Evolutionary conservation across 345 rosid genomes (phyloP).

Genomic region (Psidium guajava): DNA sequence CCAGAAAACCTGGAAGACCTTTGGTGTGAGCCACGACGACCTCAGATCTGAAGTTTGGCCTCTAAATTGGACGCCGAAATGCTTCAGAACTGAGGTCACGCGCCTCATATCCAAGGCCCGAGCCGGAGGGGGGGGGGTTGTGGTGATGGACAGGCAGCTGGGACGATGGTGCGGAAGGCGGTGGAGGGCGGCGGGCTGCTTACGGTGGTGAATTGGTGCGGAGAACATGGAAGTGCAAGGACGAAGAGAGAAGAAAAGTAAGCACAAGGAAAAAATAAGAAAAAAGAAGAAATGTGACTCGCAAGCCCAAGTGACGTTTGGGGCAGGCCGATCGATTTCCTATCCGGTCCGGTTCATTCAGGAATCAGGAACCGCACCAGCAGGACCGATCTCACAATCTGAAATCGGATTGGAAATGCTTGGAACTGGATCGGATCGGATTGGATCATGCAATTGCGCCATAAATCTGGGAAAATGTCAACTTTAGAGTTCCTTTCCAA

Average conservation of each 20-base stretch:
- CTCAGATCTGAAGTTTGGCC: background rate
- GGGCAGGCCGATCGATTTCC: no score
- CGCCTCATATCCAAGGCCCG: background rate
- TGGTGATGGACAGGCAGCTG: background rate
- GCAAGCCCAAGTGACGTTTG: no score
- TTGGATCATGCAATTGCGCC: no score
- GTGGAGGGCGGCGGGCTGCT: background rate
- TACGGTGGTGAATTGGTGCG: background rate
- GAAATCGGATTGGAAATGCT: no score
- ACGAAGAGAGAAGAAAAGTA: background rate
- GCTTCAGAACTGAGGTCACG: background rate
- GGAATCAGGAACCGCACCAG: no score
- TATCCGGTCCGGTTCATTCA: no score
- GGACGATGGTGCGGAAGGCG: background rate
- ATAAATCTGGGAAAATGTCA: background rate
- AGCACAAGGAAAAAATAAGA: background rate
- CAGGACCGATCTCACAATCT: no score
- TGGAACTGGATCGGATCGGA: no score
- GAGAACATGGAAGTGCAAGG: background rate
- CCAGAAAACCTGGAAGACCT: background rate
- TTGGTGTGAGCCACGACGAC: background rate
- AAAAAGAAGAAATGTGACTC: background rate
- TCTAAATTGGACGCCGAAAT: background rate
- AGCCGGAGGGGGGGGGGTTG: no score
- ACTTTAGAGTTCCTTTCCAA: background rate